Conservation (phyloP, 2,329 filamentous ascomycete species). For the Colletotrichum gigasporum region DNA sequence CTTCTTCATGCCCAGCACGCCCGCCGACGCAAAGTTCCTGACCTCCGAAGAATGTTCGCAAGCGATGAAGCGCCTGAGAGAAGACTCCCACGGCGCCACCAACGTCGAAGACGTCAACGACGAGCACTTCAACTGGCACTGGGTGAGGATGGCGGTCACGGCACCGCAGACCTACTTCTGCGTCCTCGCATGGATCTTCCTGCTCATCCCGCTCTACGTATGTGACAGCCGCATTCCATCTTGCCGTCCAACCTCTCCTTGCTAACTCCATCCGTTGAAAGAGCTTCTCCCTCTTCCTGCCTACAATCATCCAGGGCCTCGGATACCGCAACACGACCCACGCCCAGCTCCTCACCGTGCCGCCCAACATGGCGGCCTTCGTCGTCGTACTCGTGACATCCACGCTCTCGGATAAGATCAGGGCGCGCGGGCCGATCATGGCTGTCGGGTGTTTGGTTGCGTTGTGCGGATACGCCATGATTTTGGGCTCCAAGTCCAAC, state of each 20-base stretch:
- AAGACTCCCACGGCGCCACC: constrained; percentile 37
- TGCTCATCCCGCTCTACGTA: constrained; percentile 40
- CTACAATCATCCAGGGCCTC: constrained; percentile 39
- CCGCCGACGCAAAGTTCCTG: constrained; percentile 37
- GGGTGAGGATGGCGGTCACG: constrained; percentile 44
- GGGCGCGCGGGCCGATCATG: constrained; percentile 42
- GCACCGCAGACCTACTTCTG: constrained; percentile 41
- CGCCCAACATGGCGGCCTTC: constrained; percentile 44
- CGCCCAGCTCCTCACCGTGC: constrained; percentile 42
- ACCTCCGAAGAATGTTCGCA: constrained; percentile 35
- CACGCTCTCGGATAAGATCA: constrained; percentile 43
- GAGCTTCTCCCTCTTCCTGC: constrained; percentile 54
- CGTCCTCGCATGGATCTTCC: constrained; percentile 37
- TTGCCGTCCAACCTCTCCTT: no score
- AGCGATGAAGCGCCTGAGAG: constrained; percentile 36
- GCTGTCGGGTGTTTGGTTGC: constrained; percentile 40
- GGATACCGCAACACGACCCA: constrained; percentile 32
- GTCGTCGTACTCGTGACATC: constrained; percentile 43
- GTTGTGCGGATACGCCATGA: constrained; percentile 46
- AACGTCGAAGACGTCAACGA: constrained; percentile 41
- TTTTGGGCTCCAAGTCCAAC: constrained; percentile 41
- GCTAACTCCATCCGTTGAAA: constrained; percentile 29
- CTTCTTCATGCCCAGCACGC: constrained; percentile 48
- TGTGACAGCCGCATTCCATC: constrained; percentile 28
- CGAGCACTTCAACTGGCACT: constrained; percentile 51